Conservation (phyloP, 352 stramenopile species). For the Phytophthora brassicae region DNA sequence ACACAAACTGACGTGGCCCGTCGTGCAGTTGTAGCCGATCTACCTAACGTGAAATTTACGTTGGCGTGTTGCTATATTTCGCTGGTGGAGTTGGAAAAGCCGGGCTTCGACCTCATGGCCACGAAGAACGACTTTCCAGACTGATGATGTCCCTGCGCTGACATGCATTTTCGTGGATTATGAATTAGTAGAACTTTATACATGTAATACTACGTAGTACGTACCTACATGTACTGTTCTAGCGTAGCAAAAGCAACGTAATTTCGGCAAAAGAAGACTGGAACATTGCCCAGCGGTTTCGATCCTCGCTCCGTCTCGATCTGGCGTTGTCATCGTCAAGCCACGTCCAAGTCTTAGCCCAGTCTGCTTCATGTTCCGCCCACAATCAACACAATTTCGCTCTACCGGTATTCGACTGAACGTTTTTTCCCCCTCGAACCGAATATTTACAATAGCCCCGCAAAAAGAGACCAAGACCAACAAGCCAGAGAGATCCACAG, state of each 20-base stretch:
- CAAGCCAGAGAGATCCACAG: constrained; percentile 20
- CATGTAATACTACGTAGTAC: too few relatives aligned
- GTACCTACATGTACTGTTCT: too few relatives aligned
- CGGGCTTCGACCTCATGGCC: not conserved
- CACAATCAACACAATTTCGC: constrained; percentile 12
- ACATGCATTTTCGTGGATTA: too few relatives aligned
- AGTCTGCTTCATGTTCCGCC: constrained; percentile 6
- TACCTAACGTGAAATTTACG: constrained; percentile 10
- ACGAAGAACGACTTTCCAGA: not conserved
- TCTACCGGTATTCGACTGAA: constrained; percentile 8
- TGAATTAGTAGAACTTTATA: too few relatives aligned
- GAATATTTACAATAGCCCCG: constrained; percentile 22
- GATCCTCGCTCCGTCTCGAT: constrained; percentile 9
- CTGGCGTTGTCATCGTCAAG: constrained; percentile 3
- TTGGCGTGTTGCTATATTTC: constrained; percentile 9
- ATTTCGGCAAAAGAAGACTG: not conserved
- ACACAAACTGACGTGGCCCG: constrained; percentile 14
- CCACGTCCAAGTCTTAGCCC: constrained; percentile 23
- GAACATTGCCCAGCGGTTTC: constrained; percentile 9
- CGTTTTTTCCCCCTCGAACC: constrained; percentile 12
- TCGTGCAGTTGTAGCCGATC: constrained; percentile 1
- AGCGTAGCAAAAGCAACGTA: too few relatives aligned
- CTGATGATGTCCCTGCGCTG: too few relatives aligned
- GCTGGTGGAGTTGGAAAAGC: constrained; percentile 6
- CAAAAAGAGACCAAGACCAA: too few relatives aligned